Base-by-base conservation (phyloP, 192 early-diverging fungal species). In the Coemansia sp. region DNA sequence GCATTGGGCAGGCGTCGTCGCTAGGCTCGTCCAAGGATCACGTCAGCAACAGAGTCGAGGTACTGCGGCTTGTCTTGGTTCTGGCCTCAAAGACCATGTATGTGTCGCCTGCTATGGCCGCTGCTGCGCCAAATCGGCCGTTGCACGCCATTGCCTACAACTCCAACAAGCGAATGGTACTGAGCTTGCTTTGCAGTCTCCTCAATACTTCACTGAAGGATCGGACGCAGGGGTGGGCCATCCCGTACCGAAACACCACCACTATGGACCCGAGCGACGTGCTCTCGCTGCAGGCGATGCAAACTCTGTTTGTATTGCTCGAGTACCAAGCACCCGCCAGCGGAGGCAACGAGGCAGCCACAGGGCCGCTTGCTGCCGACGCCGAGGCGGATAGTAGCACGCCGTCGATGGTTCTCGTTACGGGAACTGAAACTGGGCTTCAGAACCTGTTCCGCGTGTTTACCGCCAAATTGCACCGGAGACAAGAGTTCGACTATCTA, bases 211-310 rank as follows among this genome's bases (percentile, higher is more conserved):
- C 87, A 2, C 73, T 89, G 6, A 88, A 88, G 39, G 93, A 94
- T 69, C 90, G 94, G 66, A 90, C 91, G 6, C 82, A 89, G 12
- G 93, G 94, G 26, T 95, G 93, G 93, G 89, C 86, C 5, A 80
- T 93, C 11, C 94, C 94, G 37, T 97, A 95, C 75, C 93, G 94
- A 65, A 92, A 94, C 72, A 80, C 93, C 6, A 53, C 94, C 37
- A 86, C 90, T 45, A 82, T 85, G 10, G 90, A 95, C 65, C 82
- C 89, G 0, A 72, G 84, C 13, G 94, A 97, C 61, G 81, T 87
- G 21, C 81, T 94, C 4, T 89, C 92, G 11, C 78, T 88, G n/a
- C 58, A 90, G 20, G 88, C 87, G 42, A 65, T 93, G 35, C 93
- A 93, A 47, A 62, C 65, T 33, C 62, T 79, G 48, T 79, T 79